These are phyloP conservation scores for Flaveria brownii DNA, from an alignment of 129 eudicot species.

Conservation along the genomic window DNA sequence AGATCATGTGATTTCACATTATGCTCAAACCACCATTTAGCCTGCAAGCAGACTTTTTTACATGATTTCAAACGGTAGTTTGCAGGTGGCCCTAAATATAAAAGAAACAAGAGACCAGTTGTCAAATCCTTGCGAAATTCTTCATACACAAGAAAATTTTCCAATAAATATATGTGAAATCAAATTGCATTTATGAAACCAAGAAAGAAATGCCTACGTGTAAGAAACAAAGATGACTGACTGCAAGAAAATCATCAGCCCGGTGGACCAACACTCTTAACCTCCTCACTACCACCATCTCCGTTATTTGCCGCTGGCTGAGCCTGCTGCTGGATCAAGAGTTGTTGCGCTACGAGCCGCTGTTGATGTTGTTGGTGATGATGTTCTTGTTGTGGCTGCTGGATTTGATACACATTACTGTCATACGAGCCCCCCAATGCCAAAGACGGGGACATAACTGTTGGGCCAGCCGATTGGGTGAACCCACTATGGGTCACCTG, in stretches of 20 bases:
- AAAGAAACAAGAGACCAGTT: neutral
- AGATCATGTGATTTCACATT: no score
- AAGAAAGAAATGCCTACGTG: slow-evolving; percentile 7
- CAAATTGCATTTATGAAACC: slow-evolving; percentile 5
- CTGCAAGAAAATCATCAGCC: neutral
- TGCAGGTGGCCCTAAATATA: neutral
- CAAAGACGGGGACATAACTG: neutral
- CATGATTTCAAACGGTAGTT: no score
- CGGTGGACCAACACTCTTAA: slow-evolving; percentile 4
- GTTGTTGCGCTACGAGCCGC: slow-evolving; percentile 4
- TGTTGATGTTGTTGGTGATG: neutral
- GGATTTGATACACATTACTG: slow-evolving; percentile 2
- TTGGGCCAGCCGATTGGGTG: neutral
- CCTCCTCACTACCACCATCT: slow-evolving; percentile 14
- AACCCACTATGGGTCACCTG: slow-evolving; percentile 41
- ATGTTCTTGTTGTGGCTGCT: slow-evolving; percentile 12
- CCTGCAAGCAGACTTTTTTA: no score
- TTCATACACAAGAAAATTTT: neutral
- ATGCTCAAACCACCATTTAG: no score
- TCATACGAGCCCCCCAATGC: slow-evolving; percentile 15
- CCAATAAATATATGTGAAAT: neutral
- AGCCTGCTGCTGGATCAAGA: slow-evolving; percentile 13
- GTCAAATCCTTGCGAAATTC: slow-evolving; percentile 3
- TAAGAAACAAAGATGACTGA: neutral
- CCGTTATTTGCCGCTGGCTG: neutral